Base-by-base conservation (phyloP, 805 yeast genomes). In the Alloascoidea hylecoeti region DNA sequence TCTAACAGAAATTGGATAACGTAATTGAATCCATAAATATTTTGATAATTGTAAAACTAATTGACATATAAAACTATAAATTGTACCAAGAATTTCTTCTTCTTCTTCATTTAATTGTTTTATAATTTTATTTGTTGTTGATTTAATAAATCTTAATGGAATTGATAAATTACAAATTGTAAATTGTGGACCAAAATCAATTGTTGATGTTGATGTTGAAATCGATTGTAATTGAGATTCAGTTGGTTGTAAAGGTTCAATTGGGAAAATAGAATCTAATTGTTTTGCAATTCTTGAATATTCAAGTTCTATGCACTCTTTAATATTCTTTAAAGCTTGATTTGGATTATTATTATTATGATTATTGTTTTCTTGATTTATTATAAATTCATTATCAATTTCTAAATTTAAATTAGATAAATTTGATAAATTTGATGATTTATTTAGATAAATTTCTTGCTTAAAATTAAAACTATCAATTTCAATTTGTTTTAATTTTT, bases 1-100 rank as follows among this genome's bases (percentile, higher is more conserved):
- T 30, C 58, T 45, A 30, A 45, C 49, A 35, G 51, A 50, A 2
- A 58, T 44, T 2, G 63, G 64, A 39, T 60, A 62, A 27, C 61
- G 47, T 13, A 62, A 39, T 2, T 63, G 60, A 2, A 59, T 48
- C 4, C 42, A 38, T 30, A 61, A 39, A 30, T 60, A 54, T 4
- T 36, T 39, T 1, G 64, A 49, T 1, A 59, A 41, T 18, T 52
- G 41, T 4, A 42, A 36, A 4, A 58, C 41, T 2, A 62, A 36
- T 12, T 23, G 30, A n/a, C 13, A 9, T 9, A 23, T 23, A n/a
- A 23, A 23, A 9, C 30, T n/a, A n/a, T 9, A 23, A 23, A 23
- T 23, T n/a, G 30, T n/a, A 9, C 13, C 30, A 9, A 23, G 13
- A 9, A n/a, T 23, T n/a, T 23, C 30, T 9, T 23, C 30, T 9